Evolutionary conservation across 176 grass and related monocot species (phyloP), one percentile per base, ranked within the genome.

Genomic region (Cymbopogon citratus): DNA sequence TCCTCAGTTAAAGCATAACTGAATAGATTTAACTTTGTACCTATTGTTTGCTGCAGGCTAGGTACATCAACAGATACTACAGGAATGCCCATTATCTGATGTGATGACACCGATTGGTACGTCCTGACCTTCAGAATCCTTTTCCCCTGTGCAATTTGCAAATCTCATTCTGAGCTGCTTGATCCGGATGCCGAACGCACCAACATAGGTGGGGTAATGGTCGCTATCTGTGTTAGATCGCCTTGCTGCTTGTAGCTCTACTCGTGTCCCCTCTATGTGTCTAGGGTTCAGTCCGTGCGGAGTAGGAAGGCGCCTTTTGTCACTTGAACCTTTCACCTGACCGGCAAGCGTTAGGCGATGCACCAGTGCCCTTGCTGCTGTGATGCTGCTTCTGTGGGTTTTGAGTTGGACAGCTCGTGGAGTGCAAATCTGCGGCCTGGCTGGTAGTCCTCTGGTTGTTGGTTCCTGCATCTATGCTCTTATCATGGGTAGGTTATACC

Each of bases 81-180:
- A 81, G 88, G 27, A 25, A 93, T 4, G 84, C 90, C 31, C 92
- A 98, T 72, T 69, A 69, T 45, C 66, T 98, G 63, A 85, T 92
- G 90, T 80, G 48, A 44, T 43, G 9, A 0, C 44, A n/a, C 65
- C 69, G 27, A 49, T 74, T 25, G 54, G 74, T 76, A 76, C 21
- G 12, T 59, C 12, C 6, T 15, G 26, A 69, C 36, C 36, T 11
- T 11, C 39, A 26, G 38, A 0, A 34, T 7, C 3, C 2, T 13
- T 31, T 13, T 1, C 11, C 36, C 24, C 34, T 36, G 2, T 33
- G 4, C 34, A 36, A 36, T 36, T 36, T 36, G 5, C 34, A 36
- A 36, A 36, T 81, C 78, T 19, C 34, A 2, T 14, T 1, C 12
- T 15, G 9, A 26, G n/a, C 12, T 72, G 11, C 26, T 44, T 6